Base-by-base conservation (phyloP, 495 filamentous ascomycete species). In the Xylaria palmicola region DNA sequence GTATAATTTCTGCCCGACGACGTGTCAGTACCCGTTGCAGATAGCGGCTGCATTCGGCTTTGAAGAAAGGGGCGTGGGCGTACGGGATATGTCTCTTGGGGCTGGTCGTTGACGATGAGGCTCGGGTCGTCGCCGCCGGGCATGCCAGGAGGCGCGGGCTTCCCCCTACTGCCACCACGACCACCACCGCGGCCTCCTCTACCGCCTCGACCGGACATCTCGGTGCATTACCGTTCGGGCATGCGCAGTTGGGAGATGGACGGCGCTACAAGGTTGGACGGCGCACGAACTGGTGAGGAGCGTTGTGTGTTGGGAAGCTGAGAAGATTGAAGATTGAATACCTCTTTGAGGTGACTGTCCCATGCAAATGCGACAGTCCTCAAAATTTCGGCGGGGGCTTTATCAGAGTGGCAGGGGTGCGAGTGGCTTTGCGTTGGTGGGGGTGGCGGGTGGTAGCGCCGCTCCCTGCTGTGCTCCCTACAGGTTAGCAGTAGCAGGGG, bases 141-240 rank as follows among this genome's bases (percentile, higher is more conserved):
- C 65, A 68, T 74, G 32, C 72, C 72, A 47, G 65, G 66, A 4
- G 64, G 69, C 34, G 55, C 66, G 3, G 65, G 55, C 47, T 72
- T 72, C n/a, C 74, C 73, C 26, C 71, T 64, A 19, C 67, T 63
- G 30, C 73, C 74, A 36, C 73, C 65, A 9, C 73, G 65, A 45
- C 71, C 68, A 34, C 73, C 73, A 48, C 74, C 50, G 56, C 73
- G 70, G 20, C 69, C 60, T 19, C 60, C 53, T 45, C 69, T 62
- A 52, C 71, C 68, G 27, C 65, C 66, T 43, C 69, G 69, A 47
- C 62, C 69, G 1, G 69, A 72, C 69, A 72, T 72, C 13, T 60
- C 32, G 45, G 44, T 29, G 30, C 62, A 62, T 69, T 58, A 52
- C 43, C 29, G 50, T 22, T 34, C 32, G 39, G 4, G 15, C 9